phyloP scores from a whole-genome alignment of 2,329 filamentous ascomycete species.

The Seiridium unicorne region DNA sequence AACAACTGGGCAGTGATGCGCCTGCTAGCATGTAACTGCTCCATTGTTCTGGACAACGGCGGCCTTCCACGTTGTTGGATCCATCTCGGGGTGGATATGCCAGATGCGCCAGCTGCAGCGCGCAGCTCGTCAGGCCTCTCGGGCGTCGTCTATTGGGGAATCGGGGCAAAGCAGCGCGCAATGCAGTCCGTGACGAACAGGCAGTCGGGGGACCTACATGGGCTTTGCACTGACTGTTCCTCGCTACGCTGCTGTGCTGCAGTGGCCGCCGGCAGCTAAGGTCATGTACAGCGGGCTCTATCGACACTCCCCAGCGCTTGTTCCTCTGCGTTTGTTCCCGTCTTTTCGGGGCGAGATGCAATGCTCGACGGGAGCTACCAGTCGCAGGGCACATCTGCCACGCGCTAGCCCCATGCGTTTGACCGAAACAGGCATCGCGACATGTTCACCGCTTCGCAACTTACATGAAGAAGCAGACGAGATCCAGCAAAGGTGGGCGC shows the following conservation, averaged over 20 bases:
- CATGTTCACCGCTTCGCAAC: slow-evolving; percentile 11
- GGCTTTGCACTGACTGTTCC: not conserved
- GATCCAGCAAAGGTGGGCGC: slow-evolving; percentile 7
- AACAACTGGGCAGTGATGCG: slow-evolving; percentile 12
- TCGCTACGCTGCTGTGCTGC: not conserved
- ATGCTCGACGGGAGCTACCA: slow-evolving; percentile 8
- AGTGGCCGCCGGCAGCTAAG: slow-evolving; percentile 7
- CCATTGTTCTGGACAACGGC: slow-evolving; percentile 1
- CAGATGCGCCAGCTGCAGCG: slow-evolving; percentile 8
- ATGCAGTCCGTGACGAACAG: not conserved
- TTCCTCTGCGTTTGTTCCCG: not conserved
- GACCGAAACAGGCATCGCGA: slow-evolving; percentile 12
- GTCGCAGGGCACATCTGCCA: slow-evolving; percentile 11
- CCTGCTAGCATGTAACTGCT: slow-evolving; percentile 6
- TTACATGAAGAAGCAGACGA: not conserved
- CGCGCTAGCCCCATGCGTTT: slow-evolving; percentile 8
- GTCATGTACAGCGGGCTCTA: not conserved
- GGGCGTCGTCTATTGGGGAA: not conserved
- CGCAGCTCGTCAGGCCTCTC: slow-evolving; percentile 5
- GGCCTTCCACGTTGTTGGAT: slow-evolving; percentile 10
- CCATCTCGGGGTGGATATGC: slow-evolving; percentile 8
- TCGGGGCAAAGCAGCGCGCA: not conserved
- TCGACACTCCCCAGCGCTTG: slow-evolving; percentile 2
- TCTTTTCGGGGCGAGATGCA: not conserved
- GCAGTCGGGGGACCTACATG: not conserved